phyloP scores from a whole-genome alignment of 2,329 filamentous ascomycete genomes.

The Didymella sp. region DNA sequence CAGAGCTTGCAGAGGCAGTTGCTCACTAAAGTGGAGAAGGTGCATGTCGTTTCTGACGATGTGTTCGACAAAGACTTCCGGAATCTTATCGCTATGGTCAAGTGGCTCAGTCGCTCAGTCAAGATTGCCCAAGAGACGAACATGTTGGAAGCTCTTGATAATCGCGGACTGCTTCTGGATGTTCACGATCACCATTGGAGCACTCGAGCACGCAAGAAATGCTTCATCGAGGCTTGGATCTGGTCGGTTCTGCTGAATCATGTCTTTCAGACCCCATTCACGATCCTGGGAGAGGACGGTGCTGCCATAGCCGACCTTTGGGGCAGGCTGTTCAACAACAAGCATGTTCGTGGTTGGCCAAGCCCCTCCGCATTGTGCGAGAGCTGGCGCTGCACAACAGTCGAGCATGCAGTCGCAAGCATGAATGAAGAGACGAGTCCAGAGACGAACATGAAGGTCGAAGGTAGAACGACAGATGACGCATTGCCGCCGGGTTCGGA shows the following conservation, averaged over 20 bases:
- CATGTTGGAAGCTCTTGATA: not conserved
- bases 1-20: conserved; percentile 24
- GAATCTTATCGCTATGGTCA: conserved; percentile 20
- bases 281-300: not conserved
- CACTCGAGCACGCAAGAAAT: not conserved
- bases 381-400: not conserved
- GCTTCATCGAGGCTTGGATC: not conserved
- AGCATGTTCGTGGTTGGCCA: not conserved
- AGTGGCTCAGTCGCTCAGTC: conserved; percentile 21
- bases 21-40: conserved; percentile 26
- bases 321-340: not conserved
- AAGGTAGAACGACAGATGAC: too few relatives aligned
- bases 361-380: not conserved
- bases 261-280: not conserved
- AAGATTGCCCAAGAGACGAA: not conserved
- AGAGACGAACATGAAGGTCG: too few relatives aligned
- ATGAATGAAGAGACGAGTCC: not conserved
- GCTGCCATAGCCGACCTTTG: not conserved
- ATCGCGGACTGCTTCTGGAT: not conserved
- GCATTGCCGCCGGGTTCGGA: too few relatives aligned
- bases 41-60: conserved; percentile 21
- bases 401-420: not conserved
- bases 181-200: not conserved
- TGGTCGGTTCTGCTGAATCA: not conserved
- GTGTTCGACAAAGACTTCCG: conserved; percentile 25